phyloP scores from a whole-genome alignment of 148 eudicot genomes.

The Vaccinium vitisidaea region DNA sequence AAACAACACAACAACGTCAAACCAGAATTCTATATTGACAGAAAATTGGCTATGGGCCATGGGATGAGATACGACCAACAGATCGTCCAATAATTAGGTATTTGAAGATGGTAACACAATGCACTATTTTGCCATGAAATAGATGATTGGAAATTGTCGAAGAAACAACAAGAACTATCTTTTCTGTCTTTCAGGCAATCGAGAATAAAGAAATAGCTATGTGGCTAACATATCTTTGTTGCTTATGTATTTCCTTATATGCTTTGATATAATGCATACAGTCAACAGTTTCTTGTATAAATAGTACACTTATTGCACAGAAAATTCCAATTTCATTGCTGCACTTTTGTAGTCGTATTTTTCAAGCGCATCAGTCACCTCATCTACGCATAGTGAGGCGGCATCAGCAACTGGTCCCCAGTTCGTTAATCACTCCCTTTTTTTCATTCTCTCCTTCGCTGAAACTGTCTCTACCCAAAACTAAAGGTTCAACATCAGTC shows the following conservation, averaged over 20 bases:
- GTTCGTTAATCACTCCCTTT: not conserved
- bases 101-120: not conserved
- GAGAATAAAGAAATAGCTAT: not conserved
- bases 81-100: not conserved
- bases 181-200: not conserved
- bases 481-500: conserved; percentile 1
- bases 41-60: not conserved
- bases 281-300: too few relatives aligned
- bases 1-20: not conserved
- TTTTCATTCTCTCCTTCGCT: not conserved
- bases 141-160: not conserved
- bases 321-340: not conserved
- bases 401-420: not conserved
- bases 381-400: not conserved
- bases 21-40: not conserved
- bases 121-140: not conserved
- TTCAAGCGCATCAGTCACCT: not conserved
- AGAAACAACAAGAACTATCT: not conserved
- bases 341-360: not conserved
- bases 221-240: not conserved
- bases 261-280: not conserved
- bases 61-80: not conserved
- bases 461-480: conserved; percentile 5
- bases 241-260: not conserved
- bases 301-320: too few relatives aligned